phyloP scores from a whole-genome alignment of 208 protist genomes.

The Herpetomonas tarakana region DNA sequence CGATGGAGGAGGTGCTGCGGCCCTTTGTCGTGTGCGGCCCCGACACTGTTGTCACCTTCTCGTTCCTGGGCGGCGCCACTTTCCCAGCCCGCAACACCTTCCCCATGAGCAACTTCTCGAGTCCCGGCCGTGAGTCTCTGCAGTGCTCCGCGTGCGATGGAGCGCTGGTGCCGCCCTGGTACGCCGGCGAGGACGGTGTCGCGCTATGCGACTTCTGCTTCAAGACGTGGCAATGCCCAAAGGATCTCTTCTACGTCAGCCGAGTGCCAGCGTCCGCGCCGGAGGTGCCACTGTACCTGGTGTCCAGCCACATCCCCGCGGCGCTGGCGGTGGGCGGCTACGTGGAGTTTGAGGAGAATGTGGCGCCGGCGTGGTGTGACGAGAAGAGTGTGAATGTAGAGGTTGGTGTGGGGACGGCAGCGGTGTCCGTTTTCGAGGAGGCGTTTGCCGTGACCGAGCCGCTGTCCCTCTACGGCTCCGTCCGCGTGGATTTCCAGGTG shows the following conservation, averaged over 20 bases:
- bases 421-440: constrained; percentile 47
- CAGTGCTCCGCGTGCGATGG: constrained; percentile 34
- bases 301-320: constrained; percentile 50
- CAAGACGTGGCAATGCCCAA: constrained; percentile 72
- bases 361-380: constrained; percentile 51
- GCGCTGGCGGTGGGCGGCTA: constrained; percentile 41
- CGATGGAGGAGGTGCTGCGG: constrained; percentile 34
- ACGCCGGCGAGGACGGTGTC: constrained; percentile 57
- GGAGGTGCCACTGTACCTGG: constrained; percentile 54
- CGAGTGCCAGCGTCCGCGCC: constrained; percentile 9
- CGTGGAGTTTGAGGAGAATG: constrained; percentile 81
- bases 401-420: constrained; percentile 28
- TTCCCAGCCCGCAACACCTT: constrained; percentile 77
- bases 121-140: constrained; percentile 9
- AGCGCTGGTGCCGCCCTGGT: constrained; percentile 43
- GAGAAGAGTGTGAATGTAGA: constrained; percentile 75
- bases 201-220: constrained; percentile 79
- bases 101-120: constrained; percentile 45
- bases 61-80: constrained; percentile 53
- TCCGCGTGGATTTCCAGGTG: constrained; percentile 61
- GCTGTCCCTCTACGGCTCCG: constrained; percentile 38
- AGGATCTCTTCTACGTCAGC: constrained; percentile 60
- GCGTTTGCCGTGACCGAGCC: constrained; percentile 63
- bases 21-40: constrained; percentile 62
- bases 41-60: constrained; percentile 79